Evolutionary conservation across 1,284 basidiomycete genomes (phyloP).

Genomic region (Mycena sp.): DNA sequence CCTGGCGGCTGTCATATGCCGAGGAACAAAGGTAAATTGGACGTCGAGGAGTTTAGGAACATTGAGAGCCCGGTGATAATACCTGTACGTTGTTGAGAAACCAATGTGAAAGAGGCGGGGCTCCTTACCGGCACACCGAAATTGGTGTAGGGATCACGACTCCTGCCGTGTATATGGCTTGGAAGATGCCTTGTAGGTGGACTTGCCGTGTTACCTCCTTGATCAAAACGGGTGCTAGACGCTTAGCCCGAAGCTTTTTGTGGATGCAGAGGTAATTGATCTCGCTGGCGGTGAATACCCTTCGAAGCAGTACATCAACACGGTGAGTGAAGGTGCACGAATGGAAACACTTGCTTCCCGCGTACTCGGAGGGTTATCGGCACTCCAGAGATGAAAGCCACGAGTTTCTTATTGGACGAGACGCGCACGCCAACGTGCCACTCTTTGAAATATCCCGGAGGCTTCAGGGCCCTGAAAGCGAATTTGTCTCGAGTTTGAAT

Average conservation of each 20-base stretch:
- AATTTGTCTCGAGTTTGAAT: slow-evolving; percentile 1
- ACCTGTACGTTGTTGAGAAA: slow-evolving; percentile 55
- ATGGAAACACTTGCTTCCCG: slow-evolving; percentile 60
- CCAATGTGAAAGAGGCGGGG: not conserved
- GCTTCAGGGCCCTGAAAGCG: slow-evolving; percentile 85
- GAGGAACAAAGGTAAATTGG: slow-evolving; percentile 89
- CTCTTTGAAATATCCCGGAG: slow-evolving; percentile 92
- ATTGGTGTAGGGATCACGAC: slow-evolving; percentile 92
- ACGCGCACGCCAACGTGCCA: slow-evolving; percentile 99
- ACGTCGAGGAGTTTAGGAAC: slow-evolving; percentile 93
- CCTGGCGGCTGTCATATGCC: slow-evolving; percentile 86
- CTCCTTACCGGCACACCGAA: slow-evolving; percentile 77
- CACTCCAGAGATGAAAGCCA: slow-evolving; percentile 99
- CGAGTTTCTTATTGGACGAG: slow-evolving; percentile 88
- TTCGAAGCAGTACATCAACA: slow-evolving; percentile 42
- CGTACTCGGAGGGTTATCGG: slow-evolving; percentile 87
- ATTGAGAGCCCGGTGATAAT: slow-evolving; percentile 94
- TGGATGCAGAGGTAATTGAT: slow-evolving; percentile 99
- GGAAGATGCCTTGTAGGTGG: slow-evolving; percentile 91
- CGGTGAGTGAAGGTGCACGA: not conserved
- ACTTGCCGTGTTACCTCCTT: slow-evolving; percentile 97
- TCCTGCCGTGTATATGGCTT: slow-evolving; percentile 97
- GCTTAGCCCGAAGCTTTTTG: slow-evolving; percentile 97
- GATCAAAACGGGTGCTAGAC: slow-evolving; percentile 96
- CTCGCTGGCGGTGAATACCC: slow-evolving; percentile 81